Evolutionary conservation across 805 yeast genomes (phyloP).

Genomic region (Diddensiella transvaalensis): DNA sequence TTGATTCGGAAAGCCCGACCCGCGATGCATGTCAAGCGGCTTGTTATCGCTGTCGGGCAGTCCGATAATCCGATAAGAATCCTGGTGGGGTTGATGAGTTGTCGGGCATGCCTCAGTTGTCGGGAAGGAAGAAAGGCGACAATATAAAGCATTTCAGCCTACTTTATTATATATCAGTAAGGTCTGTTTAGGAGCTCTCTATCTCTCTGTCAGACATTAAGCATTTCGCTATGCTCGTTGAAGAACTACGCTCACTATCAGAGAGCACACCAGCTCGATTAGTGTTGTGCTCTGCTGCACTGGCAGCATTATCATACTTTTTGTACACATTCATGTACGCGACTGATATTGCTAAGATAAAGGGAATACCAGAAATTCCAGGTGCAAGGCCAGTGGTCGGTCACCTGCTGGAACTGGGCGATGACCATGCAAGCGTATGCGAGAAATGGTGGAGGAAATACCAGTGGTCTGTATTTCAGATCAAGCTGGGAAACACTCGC

Average conservation of each 20-base stretch:
- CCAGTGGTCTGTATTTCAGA: conserved; percentile 48
- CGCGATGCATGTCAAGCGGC: not conserved
- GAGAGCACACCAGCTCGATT: not conserved
- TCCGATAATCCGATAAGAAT: not conserved
- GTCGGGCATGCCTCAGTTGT: not conserved
- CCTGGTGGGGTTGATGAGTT: not conserved
- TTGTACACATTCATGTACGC: conserved; percentile 15
- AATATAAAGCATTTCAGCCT: too few relatives aligned
- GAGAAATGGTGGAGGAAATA: conserved; percentile 32
- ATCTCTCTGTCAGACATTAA: too few relatives aligned
- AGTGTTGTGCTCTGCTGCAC: not conserved
- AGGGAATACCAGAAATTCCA: conserved; percentile 34
- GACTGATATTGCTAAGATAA: conserved; percentile 29
- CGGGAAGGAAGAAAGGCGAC: too few relatives aligned
- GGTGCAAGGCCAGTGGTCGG: conserved; percentile 34
- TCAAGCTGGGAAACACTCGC: conserved; percentile 55
- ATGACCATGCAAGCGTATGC: conserved; percentile 35
- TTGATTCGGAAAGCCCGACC: not conserved
- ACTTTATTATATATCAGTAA: too few relatives aligned
- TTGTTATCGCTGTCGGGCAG: not conserved
- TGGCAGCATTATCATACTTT: not conserved
- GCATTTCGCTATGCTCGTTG: not conserved
- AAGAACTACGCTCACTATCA: not conserved
- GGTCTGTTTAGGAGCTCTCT: too few relatives aligned
- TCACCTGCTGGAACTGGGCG: conserved; percentile 31